These are phyloP conservation scores for Fraxinus excelsior DNA, from an alignment of 257 asterid species.

Conservation along the genomic window DNA sequence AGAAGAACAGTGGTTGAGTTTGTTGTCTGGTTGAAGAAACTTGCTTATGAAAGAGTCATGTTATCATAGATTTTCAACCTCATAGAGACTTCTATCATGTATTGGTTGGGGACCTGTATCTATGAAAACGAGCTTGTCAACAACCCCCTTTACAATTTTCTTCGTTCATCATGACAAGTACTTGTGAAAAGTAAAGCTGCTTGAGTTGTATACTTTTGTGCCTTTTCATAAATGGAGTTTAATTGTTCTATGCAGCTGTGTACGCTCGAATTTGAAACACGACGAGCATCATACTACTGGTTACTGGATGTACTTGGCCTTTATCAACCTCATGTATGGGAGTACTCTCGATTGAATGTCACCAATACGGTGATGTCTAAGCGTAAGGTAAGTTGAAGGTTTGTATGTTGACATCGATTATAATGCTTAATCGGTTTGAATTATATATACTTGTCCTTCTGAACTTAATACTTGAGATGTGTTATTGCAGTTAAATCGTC, in stretches of 20 bases:
- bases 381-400: conserved; percentile 63
- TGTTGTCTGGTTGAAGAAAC: neutral
- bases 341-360: conserved; percentile 79
- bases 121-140: neutral
- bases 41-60: neutral
- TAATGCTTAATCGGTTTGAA: neutral
- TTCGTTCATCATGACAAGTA: neutral
- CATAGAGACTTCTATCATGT: neutral
- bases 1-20: neutral
- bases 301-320: conserved; percentile 70
- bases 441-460: conserved; percentile 7
- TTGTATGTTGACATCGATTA: neutral
- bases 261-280: conserved; percentile 92
- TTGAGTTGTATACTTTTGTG: neutral
- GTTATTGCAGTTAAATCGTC: conserved; percentile 74
- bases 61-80: neutral
- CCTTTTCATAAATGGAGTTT: conserved; percentile 14
- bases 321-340: conserved; percentile 94
- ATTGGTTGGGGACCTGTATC: neutral
- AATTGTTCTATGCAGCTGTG: conserved; percentile 60
- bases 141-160: neutral
- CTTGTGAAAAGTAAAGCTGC: neutral
- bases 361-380: conserved; percentile 93
- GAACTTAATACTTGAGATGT: conserved; percentile 25
- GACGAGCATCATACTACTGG: conserved; percentile 98